These are phyloP conservation scores for Boletus semigastroideus DNA, from an alignment of 1,284 basidiomycete genomes.

Conservation along the genomic window DNA sequence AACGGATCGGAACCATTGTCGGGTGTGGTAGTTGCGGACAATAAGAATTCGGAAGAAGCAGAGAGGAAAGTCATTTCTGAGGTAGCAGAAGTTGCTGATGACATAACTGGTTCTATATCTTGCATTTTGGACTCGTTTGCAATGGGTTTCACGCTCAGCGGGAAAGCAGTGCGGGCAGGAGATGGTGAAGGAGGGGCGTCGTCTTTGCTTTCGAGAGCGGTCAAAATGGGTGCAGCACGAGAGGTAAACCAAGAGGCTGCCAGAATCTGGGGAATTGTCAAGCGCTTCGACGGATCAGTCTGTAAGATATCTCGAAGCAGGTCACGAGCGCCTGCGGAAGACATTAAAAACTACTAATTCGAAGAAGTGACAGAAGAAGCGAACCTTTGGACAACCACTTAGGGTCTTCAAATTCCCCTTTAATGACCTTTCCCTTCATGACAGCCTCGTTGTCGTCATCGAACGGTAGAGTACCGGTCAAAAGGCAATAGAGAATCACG, in stretches of 20 bases:
- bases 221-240: conserved; percentile 38
- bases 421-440: conserved; percentile 87
- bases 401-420: conserved; percentile 90
- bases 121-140: conserved; percentile 31
- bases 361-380: conserved; percentile 8
- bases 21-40: conserved; percentile 57
- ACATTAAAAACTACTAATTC: conserved; percentile 6
- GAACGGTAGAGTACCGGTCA: conserved; percentile 94
- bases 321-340: conserved; percentile 69
- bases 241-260: conserved; percentile 87
- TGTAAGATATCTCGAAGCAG: conserved; percentile 81
- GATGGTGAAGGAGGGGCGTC: conserved; percentile 29
- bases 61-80: conserved; percentile 56
- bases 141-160: conserved; percentile 18
- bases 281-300: conserved; percentile 74
- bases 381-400: conserved; percentile 86
- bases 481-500: conserved; percentile 90
- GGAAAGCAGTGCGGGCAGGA: conserved; percentile 24
- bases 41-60: conserved; percentile 50
- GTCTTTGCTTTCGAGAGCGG: conserved; percentile 32
- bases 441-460: conserved; percentile 93
- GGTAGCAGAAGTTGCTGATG: conserved; percentile 40
- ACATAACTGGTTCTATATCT: conserved; percentile 46
- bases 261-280: conserved; percentile 84
- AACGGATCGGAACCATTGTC: conserved; percentile 47